These are phyloP conservation scores for Abelmoschus esculentus DNA, from an alignment of 345 rosid species.

Conservation along the genomic window DNA sequence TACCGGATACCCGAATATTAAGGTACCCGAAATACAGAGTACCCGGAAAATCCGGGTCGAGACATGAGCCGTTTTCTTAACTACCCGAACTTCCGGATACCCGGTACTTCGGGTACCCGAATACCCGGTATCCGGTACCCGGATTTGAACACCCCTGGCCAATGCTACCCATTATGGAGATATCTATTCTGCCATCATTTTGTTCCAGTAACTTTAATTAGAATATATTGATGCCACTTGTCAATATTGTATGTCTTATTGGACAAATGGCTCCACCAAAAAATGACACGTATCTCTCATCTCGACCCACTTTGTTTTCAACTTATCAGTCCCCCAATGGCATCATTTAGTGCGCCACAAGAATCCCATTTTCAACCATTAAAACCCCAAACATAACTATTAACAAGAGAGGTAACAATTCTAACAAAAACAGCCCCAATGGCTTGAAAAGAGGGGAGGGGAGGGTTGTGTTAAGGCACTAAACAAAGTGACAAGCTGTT, in stretches of 20 bases:
- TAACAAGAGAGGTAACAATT: background rate
- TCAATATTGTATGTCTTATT: background rate
- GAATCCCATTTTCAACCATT: background rate
- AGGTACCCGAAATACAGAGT: too few species aligned
- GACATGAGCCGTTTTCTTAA: too few species aligned
- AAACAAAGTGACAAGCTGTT: background rate
- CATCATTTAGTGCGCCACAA: constrained; percentile 3
- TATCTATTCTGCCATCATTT: too few species aligned
- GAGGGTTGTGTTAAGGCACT: background rate
- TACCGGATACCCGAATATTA: too few species aligned
- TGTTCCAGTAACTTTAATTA: background rate
- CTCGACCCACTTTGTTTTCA: background rate
- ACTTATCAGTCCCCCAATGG: background rate
- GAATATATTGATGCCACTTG: constrained; percentile 1
- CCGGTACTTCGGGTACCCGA: too few species aligned
- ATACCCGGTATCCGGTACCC: too few species aligned
- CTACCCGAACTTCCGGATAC: too few species aligned
- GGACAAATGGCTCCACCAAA: background rate
- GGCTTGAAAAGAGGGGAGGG: background rate
- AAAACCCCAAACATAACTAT: too few species aligned
- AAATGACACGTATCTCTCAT: background rate
- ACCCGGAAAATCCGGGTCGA: too few species aligned
- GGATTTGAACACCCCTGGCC: too few species aligned
- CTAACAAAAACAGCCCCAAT: background rate
- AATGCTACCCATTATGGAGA: too few species aligned